Base-by-base conservation (phyloP, 2,329 filamentous ascomycete species). In the Phyllosticta citrichinensis region DNA sequence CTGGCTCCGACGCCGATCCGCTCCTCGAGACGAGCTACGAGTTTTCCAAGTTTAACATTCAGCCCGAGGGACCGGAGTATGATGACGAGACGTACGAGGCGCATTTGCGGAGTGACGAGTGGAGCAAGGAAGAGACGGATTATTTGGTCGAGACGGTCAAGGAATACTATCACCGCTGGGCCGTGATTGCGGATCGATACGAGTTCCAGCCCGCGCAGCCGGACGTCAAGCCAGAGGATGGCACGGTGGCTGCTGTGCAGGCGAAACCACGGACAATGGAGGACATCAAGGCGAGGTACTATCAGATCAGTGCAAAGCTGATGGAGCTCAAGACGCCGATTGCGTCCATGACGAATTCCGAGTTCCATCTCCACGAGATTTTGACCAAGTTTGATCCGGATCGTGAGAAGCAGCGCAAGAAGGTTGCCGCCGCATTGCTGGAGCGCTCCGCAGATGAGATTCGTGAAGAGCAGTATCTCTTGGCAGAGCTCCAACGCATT, bases 111-210 rank as follows among this genome's bases (percentile, higher is more conserved):
- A 87, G 81, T 69, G 79, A 84, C 14, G 86, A 93, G 67, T 99
- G 94, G 94, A 87, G 88, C 14, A 90, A 88, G 69, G 87, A 94
- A 68, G 94, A 99, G 75, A 99, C 94, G 9, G 91, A 97, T 71
- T 97, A 97, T 70, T 76, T 99, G 64, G 82, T 97, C 71, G 78
- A 83, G 2, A 72, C 93, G 40, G 89, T 85, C 14, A 81, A 81
- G 62, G 87, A 92, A 55, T 96, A 86, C 70, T 91, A 96, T 69
- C 81, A 96, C 63, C 87, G 94, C 66, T 99, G 94, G 91, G 83
- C 93, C 3, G 74, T 97, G 17, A 89, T 99, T 63, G 90, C 87
- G 80, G 94, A 99, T 73, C 88, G 93, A 62, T 99, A 97, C 76
- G 89, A 96, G 59, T 96, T 84, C 71, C 75, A 81, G 55, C 76